Conservation (phyloP, 1,139 yeast genomes). For the Saccharomyces hybrid region DNA sequence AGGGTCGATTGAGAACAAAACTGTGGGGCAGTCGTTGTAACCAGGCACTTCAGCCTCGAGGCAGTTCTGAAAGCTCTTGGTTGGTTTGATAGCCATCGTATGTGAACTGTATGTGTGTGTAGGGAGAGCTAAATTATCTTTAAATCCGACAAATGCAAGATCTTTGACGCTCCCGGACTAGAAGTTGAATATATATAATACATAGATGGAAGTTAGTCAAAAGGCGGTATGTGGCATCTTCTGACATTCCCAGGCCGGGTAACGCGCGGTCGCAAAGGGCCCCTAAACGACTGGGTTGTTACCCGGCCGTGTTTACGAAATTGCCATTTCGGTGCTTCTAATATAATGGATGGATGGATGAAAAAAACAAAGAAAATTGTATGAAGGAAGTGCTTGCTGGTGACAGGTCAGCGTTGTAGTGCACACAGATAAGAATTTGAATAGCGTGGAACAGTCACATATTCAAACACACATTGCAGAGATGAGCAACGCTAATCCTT, state of each 20-base stretch:
- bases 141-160: background rate
- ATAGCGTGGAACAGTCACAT: background rate
- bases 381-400: background rate
- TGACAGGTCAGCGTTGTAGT: background rate
- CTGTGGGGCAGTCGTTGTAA: slow-evolving; percentile 33
- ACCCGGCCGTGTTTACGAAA: slow-evolving; percentile 1
- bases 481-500: slow-evolving; percentile 18
- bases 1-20: slow-evolving; percentile 17
- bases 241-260: background rate
- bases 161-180: background rate
- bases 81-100: background rate
- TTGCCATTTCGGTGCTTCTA: background rate
- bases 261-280: background rate
- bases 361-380: background rate
- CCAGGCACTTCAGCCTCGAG: slow-evolving; percentile 31
- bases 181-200: background rate
- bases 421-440: background rate
- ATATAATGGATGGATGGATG: background rate
- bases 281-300: background rate
- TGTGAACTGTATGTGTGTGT: background rate
- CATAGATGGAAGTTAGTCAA: background rate
- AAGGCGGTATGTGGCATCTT: background rate
- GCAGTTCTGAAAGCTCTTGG: slow-evolving; percentile 30
- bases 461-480: background rate
- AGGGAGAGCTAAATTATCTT: background rate